Conservation (phyloP, 441 rosid species). For the Biscutella laevigata region DNA sequence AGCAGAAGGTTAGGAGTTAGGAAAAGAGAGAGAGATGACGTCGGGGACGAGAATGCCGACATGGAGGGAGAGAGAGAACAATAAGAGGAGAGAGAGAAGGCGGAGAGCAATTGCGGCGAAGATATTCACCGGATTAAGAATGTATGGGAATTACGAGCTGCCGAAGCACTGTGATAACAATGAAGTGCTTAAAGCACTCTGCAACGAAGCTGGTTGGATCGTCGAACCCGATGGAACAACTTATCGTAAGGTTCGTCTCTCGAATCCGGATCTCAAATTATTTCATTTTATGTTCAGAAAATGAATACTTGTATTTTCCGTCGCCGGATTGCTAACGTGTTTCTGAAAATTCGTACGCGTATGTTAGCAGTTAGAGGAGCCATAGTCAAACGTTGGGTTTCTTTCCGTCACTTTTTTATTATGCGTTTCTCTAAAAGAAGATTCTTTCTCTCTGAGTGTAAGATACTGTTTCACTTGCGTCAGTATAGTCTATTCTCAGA, state of each 20-base stretch:
- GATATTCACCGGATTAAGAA: slow-evolving; percentile 83
- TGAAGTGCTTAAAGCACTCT: slow-evolving; percentile 92
- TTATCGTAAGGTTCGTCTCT: slow-evolving; percentile 66
- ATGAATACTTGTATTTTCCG: background rate
- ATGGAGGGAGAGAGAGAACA: slow-evolving; percentile 97
- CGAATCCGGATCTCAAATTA: background rate
- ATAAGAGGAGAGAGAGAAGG: slow-evolving; percentile 81
- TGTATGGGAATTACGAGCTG: slow-evolving; percentile 83
- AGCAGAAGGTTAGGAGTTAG: slow-evolving; percentile 5
- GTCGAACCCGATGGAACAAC: slow-evolving; percentile 98
- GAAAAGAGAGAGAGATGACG: too few relatives aligned
- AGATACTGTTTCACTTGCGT: too few relatives aligned
- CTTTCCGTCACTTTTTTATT: slow-evolving; percentile 5
- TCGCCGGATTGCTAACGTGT: slow-evolving; percentile 14
- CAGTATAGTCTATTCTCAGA: slow-evolving; percentile 22
- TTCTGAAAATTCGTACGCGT: background rate
- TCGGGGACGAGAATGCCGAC: slow-evolving; percentile 86
- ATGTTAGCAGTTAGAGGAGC: slow-evolving; percentile 15
- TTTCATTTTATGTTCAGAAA: background rate
- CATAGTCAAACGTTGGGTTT: slow-evolving; percentile 15
- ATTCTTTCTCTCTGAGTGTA: slow-evolving; percentile 17
- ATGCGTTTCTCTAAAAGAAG: slow-evolving; percentile 7
- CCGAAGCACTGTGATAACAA: slow-evolving; percentile 98
- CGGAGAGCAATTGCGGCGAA: slow-evolving; percentile 96
- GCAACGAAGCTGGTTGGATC: slow-evolving; percentile 95